Base-by-base conservation (phyloP, 129 eudicot genomes). In the Helichrysum umbraculigerum region DNA sequence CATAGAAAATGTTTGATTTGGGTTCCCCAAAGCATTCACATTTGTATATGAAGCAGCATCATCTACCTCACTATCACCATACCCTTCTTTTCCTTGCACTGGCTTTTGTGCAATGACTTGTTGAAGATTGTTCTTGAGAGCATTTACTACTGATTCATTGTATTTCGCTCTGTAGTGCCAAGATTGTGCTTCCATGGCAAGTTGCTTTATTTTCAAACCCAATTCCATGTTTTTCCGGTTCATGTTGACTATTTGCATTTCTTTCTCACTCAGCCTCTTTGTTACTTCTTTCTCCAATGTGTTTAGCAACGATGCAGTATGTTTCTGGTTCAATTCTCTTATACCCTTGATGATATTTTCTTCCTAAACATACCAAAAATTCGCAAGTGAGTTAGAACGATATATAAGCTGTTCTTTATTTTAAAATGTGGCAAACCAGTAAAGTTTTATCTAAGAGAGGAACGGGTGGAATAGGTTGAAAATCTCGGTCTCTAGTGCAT, bases 91-190 rank as follows among this genome's bases (percentile, higher is more conserved):
- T 5, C 64, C 87, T 78, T 78, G 79, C 2, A 14, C 58, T 1
- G 82, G 82, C 64, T 81, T 78, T 17, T 79, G 89, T 11, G 87
- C 81, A 9, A 86, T 78, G 19, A 77, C 88, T 82, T 90, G 91
- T 78, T 88, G 87, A 28, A 90, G 84, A 82, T 90, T 90, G 86
- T 29, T 84, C 71, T 84, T 88, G 4, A 90, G 85, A 54, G 76
- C 70, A 58, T 88, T 86, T 34, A 86, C 86, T 5, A 90, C 77
- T 3, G 96, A 88, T 80, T 90, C 96, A 17, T 88, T 90, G 83
- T 90, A 86, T 54, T 86, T 90, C 14, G 96, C 96, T 71, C 84
- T 80, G 81, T 79, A 75, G 73, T 84, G 91, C 96, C 96, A 90
- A 1, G 86, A 57, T 73, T 90, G 89, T 35, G 89, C 88, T 86